Conservation (phyloP, 495 filamentous ascomycete species). For the Penicillium crystallinum region DNA sequence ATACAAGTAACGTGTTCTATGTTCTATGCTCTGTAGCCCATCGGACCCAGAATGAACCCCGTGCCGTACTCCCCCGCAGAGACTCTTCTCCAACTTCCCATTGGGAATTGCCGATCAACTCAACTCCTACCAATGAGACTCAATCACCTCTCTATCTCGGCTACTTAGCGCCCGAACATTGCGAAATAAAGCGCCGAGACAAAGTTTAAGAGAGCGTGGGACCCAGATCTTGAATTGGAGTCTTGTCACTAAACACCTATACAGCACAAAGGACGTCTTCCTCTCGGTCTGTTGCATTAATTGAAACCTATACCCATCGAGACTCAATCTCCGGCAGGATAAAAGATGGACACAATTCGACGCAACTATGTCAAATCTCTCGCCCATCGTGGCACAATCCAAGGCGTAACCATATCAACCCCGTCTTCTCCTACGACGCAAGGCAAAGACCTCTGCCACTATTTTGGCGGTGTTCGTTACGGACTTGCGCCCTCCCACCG, state of each 20-base stretch:
- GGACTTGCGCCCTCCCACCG: constrained; percentile 32
- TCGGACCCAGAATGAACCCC: neutral
- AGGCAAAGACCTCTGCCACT: constrained; percentile 30
- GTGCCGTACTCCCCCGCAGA: constrained; percentile 14
- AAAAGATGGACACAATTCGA: constrained; percentile 28
- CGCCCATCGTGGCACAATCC: constrained; percentile 30
- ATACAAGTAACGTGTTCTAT: no score
- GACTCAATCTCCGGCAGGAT: no score
- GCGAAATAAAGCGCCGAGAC: constrained; percentile 8
- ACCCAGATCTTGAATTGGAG: neutral
- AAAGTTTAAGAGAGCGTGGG: neutral
- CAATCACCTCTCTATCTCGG: constrained; percentile 15
- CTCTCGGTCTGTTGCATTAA: neutral
- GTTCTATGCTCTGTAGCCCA: no score
- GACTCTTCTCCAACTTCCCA: constrained; percentile 2
- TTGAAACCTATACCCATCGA: neutral
- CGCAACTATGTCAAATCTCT: constrained; percentile 27
- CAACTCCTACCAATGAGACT: constrained; percentile 18
- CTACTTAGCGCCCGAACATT: constrained; percentile 8
- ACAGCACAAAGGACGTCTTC: neutral
- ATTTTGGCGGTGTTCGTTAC: constrained; percentile 43
- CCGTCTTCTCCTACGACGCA: neutral
- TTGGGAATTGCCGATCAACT: constrained; percentile 12
- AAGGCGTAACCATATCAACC: constrained; percentile 31
- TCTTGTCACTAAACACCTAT: neutral